Evolutionary conservation across 1,284 basidiomycete genomes (phyloP), one percentile per base, ranked within the genome.

Genomic region (Ceratobasidium sp.): DNA sequence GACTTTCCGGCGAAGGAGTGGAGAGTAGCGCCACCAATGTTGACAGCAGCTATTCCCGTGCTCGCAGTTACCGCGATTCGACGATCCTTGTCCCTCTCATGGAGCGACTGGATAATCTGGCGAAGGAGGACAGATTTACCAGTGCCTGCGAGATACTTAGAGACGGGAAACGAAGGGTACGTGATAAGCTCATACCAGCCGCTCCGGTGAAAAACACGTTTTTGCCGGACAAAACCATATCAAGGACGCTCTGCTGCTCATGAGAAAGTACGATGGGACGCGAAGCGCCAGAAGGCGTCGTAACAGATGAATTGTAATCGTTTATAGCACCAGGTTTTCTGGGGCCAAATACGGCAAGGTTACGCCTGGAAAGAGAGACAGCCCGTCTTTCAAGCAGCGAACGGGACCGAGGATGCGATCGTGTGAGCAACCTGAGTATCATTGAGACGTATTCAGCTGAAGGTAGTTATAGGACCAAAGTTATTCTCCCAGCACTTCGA

Each of bases 21-120:
- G n/a, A 90, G 81, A 4, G 89, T 90, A 19, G 85, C 83, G 40
- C 89, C 89, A 5, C 88, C 88, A 74, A 90, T 87, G 80, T 89
- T 89, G 81, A 88, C 88, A 0, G 86, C 88, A 0, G 89, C 89
- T 76, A 90, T 89, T 67, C 89, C 89, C 0, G 89, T 90, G 13
- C 88, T 88, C 6, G 89, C 89, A 0, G 88, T 89, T 43, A 90
- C 85, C 3, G 87, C 88, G 19, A 89, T 82, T 46, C 88, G 87
- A 80, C 90, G 90, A 17, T 81, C 82, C 19, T 79, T 79, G 78
- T 85, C 84, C 79, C 87, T 87, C 59, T 81, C 81, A 32, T 84
- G 83, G 34, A 90, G 83, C 2, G 83, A 82, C 7, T 80, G 77
- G 81, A 90, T 89, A 79, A 89, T 88, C 78, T 88, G 87, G 11